These are phyloP conservation scores for Stachybotrys chlorohalonatus DNA, from an alignment of 2,329 filamentous ascomycete genomes.

Conservation along the genomic window DNA sequence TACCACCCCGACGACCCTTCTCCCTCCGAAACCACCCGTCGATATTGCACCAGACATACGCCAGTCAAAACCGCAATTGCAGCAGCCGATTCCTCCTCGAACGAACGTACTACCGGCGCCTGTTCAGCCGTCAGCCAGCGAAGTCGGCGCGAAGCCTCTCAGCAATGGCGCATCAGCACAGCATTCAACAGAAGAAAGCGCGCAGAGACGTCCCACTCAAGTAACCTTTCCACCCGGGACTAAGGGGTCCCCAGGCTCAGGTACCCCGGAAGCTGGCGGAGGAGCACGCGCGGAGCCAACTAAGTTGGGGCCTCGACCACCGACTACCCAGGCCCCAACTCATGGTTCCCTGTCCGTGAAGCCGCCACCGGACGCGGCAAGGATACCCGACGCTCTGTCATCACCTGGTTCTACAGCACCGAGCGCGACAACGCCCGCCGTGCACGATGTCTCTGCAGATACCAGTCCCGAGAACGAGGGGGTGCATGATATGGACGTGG, in stretches of 20 bases:
- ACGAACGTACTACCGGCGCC: background rate
- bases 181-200: background rate
- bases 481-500: conserved; percentile 42
- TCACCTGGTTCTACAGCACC: conserved; percentile 60
- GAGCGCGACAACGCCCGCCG: conserved; percentile 63
- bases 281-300: background rate
- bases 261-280: conserved; percentile 5
- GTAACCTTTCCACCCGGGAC: conserved; percentile 22
- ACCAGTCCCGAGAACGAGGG: conserved; percentile 67
- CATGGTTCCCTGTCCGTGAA: conserved; percentile 18
- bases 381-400: conserved; percentile 35
- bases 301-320: background rate
- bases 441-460: conserved; percentile 59
- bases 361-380: conserved; percentile 23
- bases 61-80: background rate
- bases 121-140: background rate
- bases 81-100: background rate
- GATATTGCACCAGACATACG: background rate
- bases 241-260: conserved; percentile 14
- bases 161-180: background rate
- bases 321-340: background rate
- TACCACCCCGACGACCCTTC: background rate
- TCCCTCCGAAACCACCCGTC: background rate
- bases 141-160: conserved; percentile 1
- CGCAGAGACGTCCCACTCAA: conserved; percentile 12